Base-by-base conservation (phyloP, 2,329 filamentous ascomycete species). In the Xylariaceae sp. region DNA sequence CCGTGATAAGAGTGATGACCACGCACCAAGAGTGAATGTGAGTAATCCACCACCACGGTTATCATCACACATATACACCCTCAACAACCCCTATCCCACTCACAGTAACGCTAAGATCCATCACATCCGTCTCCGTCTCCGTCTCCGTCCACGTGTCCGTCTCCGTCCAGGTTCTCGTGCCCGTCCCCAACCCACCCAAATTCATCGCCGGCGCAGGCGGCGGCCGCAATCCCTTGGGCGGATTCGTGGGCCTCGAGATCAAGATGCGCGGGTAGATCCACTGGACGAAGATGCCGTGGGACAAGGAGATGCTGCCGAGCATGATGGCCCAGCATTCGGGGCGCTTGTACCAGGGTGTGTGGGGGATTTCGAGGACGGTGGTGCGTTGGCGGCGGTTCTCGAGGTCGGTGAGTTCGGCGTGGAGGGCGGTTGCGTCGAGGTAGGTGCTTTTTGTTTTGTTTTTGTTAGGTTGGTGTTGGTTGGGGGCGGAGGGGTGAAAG, bases 241-340 rank as follows among this genome's bases (percentile, higher is more conserved):
- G 39, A 7, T 45, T 45, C 10, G 13, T n/a, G 42, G 42, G 42
- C 42, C 13, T 11, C 10, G 13, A 6, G 42, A 6, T 11, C 17
- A 17, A 47, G 7, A 63, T 5, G 2, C 18, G 1, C 10, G 62
- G 59, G 52, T 55, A 57, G 5, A 49, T 11, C 62, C 62, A 63
- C 52, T 57, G 55, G 2, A 54, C 52, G 54, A 57, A 62, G 1
- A 62, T 0, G 15, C 34, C 47, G 42, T 62, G 57, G 7, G 9
- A 1, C 7, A 63, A 17, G 17, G 56, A 51, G n/a, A 52, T 1
- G 15, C 4, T 0, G 34, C 54, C 62, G 1, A 63, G 10, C n/a
- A 60, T 15, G 42, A 62, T 15, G 13, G 62, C 62, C 56, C 57
- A 63, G 49, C 51, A 54, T 34, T 63, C 62, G 8, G 45, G 50